A percentile compares a stretch with the other conserved stretches of the same genome.
Evolutionary conservation across 1,139 yeast species (phyloP).

Genomic region (Pichia sp.): DNA sequence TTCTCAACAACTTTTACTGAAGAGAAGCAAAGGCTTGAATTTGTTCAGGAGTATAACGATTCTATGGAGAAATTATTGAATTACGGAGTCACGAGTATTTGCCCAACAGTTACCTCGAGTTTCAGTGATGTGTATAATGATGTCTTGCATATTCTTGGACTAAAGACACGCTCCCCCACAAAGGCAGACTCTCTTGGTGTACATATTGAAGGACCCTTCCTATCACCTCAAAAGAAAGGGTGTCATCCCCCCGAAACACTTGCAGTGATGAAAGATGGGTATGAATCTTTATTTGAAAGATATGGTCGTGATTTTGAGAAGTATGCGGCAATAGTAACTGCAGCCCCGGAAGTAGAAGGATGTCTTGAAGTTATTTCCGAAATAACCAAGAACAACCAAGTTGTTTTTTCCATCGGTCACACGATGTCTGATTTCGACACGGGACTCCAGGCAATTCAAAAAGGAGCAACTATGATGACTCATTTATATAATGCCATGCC

Average conservation of each 20-base stretch:
- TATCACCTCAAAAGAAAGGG: conserved; percentile 52
- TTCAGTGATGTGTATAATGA: conserved; percentile 49
- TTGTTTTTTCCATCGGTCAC: conserved; percentile 56
- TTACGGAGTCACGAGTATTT: conserved; percentile 56
- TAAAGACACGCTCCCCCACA: conserved; percentile 30
- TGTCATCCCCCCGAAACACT: conserved; percentile 61
- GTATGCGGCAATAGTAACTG: conserved; percentile 51
- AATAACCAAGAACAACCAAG: conserved; percentile 32
- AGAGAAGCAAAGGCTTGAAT: conserved; percentile 33
- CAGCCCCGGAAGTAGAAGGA: conserved; percentile 60
- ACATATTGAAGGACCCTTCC: conserved; percentile 64
- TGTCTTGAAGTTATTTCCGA: conserved; percentile 47
- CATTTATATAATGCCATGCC: conserved; percentile 69
- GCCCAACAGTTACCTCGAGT: conserved; percentile 60
- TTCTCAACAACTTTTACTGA: conserved; percentile 36
- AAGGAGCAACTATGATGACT: conserved; percentile 59
- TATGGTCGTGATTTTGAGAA: conserved; percentile 39
- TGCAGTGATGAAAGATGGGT: conserved; percentile 38
- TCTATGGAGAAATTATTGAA: conserved; percentile 47
- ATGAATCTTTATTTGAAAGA: conserved; percentile 29
- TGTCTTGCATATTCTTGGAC: conserved; percentile 45
- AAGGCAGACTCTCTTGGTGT: conserved; percentile 54
- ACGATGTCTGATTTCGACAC: conserved; percentile 48
- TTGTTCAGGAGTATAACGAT: conserved; percentile 38
- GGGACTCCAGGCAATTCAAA: conserved; percentile 45